Conservation (phyloP, 768 basidiomycete species). For the Calvatia gigantea region DNA sequence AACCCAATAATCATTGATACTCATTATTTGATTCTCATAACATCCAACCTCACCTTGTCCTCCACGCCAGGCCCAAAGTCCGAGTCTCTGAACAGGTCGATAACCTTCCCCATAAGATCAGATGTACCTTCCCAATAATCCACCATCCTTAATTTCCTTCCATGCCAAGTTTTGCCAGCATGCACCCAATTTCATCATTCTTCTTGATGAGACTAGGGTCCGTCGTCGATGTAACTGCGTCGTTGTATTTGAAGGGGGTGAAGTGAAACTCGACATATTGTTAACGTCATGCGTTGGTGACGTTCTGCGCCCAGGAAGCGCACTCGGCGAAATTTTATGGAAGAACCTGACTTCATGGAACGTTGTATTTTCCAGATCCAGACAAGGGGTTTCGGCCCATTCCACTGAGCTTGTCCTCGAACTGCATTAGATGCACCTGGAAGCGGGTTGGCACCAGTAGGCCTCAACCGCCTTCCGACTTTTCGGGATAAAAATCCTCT, state of each 20-base stretch:
- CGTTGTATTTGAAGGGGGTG: not conserved
- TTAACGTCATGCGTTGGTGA: constrained; percentile 12
- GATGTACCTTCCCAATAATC: constrained; percentile 63
- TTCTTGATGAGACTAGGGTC: constrained; percentile 62
- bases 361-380: constrained; percentile 45
- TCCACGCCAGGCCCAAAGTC: constrained; percentile 7
- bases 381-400: constrained; percentile 57
- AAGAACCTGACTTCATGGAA: constrained; percentile 67
- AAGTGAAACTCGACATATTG: not conserved
- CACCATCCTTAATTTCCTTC: constrained; percentile 56
- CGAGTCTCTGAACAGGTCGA: constrained; percentile 38
- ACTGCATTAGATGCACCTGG: not conserved
- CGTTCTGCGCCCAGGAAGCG: not conserved
- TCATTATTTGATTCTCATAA: constrained; percentile 40
- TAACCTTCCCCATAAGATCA: constrained; percentile 33
- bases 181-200: constrained; percentile 62
- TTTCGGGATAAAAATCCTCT: constrained; percentile 2
- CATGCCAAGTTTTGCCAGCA: constrained; percentile 63
- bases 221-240: constrained; percentile 37
- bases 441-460: constrained; percentile 5
- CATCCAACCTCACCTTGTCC: constrained; percentile 47
- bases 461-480: constrained; percentile 13
- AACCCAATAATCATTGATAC: too few relatives aligned
- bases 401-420: constrained; percentile 30
- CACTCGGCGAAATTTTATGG: constrained; percentile 47